phyloP scores from a whole-genome alignment of 2,329 filamentous ascomycete species.

The Ilyonectria mors-panacis region DNA sequence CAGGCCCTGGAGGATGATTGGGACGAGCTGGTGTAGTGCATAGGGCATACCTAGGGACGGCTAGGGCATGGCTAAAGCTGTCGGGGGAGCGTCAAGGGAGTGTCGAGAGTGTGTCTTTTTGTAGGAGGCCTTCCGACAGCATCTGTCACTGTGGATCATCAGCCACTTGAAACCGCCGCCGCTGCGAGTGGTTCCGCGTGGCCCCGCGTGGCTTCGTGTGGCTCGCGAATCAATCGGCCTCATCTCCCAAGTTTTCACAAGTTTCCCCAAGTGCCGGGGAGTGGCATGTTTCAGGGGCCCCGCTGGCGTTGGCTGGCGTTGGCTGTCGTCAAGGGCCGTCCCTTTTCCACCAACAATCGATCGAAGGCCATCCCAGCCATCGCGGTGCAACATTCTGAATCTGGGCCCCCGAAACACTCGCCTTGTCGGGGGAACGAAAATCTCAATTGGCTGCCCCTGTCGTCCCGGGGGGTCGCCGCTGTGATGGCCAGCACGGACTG shows the following conservation, averaged over 20 bases:
- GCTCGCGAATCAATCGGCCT: conserved; percentile 21
- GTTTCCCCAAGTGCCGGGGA: conserved; percentile 15
- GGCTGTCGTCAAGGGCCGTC: not conserved
- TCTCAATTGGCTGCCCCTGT: not conserved
- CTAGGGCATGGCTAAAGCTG: not conserved
- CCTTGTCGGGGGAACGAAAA: conserved; percentile 2
- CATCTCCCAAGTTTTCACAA: conserved; percentile 2
- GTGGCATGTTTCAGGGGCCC: conserved; percentile 29
- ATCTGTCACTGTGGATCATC: conserved; percentile 39
- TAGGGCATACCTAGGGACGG: not conserved
- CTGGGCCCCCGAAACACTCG: conserved; percentile 29
- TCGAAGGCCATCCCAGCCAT: conserved; percentile 10
- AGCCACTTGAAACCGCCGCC: conserved; percentile 47
- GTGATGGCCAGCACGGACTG: not conserved
- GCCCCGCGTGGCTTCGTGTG: conserved; percentile 12
- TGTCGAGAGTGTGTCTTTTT: conserved; percentile 5
- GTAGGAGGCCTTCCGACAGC: conserved; percentile 29
- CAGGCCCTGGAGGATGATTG: conserved; percentile 32
- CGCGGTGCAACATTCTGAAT: conserved; percentile 27
- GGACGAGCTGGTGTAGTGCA: conserved; percentile 37
- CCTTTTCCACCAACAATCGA: conserved; percentile 27
- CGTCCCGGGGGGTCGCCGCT: not conserved
- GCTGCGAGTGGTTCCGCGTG: conserved; percentile 26
- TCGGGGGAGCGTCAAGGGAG: conserved; percentile 19
- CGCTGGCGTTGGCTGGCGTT: not conserved